These are phyloP conservation scores for Raffaelea ambrosiae DNA, from an alignment of 2,329 filamentous ascomycete species.

Conservation along the genomic window DNA sequence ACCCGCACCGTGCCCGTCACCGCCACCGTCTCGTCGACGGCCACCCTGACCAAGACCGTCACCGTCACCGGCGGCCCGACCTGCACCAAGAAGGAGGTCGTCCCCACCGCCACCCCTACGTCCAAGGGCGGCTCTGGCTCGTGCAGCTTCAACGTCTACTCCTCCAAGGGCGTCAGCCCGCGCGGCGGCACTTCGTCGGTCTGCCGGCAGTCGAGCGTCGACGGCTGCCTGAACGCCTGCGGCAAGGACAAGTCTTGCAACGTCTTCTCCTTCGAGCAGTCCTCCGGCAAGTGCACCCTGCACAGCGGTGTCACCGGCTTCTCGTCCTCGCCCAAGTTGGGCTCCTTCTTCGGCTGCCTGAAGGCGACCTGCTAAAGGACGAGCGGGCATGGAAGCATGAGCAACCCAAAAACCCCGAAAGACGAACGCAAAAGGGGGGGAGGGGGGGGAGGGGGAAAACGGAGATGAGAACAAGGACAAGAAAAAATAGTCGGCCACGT, in stretches of 20 bases:
- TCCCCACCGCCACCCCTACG: not conserved
- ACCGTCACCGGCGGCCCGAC: not conserved
- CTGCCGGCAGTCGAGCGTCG: not conserved
- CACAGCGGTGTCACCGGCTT: not conserved
- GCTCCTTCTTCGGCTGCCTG: not conserved
- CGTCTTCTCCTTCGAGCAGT: conserved; percentile 3
- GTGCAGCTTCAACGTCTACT: conserved; percentile 5
- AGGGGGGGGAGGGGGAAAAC: too few species aligned
- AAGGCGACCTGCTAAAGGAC: not conserved
- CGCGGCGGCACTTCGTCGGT: not conserved
- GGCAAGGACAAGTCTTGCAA: conserved; percentile 4
- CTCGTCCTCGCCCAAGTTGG: not conserved
- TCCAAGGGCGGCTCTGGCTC: not conserved
- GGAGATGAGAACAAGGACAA: too few species aligned
- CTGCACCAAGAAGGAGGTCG: conserved; percentile 2
- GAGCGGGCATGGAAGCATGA: too few species aligned
- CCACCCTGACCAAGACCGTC: not conserved
- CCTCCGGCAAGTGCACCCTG: conserved; percentile 3
- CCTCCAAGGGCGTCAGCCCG: not conserved
- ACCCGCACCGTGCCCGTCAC: not conserved
- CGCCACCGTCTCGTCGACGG: not conserved
- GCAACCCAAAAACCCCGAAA: too few species aligned
- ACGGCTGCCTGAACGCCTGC: conserved; percentile 6
- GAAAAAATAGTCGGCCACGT: too few species aligned
- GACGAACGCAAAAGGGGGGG: too few species aligned